Evolutionary conservation across 1,139 yeast species (phyloP).

Genomic region (Blastobotrys persicus): DNA sequence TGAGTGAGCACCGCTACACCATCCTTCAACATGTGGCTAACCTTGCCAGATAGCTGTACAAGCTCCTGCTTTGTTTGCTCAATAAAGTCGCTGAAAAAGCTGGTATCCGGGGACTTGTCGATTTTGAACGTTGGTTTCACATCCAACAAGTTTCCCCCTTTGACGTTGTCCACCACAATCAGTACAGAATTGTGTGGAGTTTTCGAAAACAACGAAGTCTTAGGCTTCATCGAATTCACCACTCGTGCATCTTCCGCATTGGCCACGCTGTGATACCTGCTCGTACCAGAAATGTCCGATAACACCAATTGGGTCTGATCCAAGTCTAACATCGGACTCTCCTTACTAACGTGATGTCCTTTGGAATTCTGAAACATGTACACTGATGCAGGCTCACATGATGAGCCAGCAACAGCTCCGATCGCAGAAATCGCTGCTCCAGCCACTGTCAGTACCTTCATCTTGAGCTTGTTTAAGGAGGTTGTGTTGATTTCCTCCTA

Average conservation of each 20-base stretch:
- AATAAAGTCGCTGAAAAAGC: slow-evolving; percentile 21
- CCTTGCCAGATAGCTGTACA: slow-evolving; percentile 22
- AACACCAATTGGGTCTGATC: slow-evolving; percentile 31
- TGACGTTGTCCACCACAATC: slow-evolving; percentile 27
- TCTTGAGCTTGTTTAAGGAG: slow-evolving; percentile 4
- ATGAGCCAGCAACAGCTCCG: not conserved
- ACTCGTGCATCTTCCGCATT: slow-evolving; percentile 23
- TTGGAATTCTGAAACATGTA: slow-evolving; percentile 13
- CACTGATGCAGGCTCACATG: slow-evolving; percentile 16
- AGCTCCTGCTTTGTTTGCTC: slow-evolving; percentile 22
- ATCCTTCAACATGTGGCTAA: slow-evolving; percentile 19
- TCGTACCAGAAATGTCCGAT: slow-evolving; percentile 29
- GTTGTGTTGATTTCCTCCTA: not conserved
- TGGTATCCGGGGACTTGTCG: slow-evolving; percentile 21
- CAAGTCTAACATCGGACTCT: slow-evolving; percentile 17
- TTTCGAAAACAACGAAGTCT: slow-evolving; percentile 13
- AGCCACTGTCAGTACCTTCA: slow-evolving; percentile 2
- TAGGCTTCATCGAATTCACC: slow-evolving; percentile 15
- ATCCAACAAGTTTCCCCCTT: slow-evolving; percentile 16
- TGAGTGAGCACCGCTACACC: slow-evolving; percentile 23
- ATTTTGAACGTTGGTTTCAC: slow-evolving; percentile 26
- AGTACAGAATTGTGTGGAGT: slow-evolving; percentile 20
- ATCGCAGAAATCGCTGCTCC: slow-evolving; percentile 3
- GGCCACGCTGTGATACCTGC: slow-evolving; percentile 20
- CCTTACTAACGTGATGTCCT: slow-evolving; percentile 14